Percentiles rank a stretch among this genome's conserved stretches.
Evolutionary conservation across 2,329 filamentous ascomycete genomes (phyloP).

Genomic region (Fusarium sp.): DNA sequence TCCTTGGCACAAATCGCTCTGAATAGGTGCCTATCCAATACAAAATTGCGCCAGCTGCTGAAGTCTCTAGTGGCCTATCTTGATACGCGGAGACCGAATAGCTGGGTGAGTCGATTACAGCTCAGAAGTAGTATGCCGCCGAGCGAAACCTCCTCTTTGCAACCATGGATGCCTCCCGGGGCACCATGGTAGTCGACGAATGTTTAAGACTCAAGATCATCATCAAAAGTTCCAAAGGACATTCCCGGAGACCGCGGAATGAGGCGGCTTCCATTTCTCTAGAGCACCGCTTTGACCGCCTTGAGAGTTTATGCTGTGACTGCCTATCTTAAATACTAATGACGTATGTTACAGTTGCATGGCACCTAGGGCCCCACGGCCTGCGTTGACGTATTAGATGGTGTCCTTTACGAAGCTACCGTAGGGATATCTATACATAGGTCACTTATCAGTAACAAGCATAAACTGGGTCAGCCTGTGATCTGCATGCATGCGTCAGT

Average conservation of each 20-base stretch:
- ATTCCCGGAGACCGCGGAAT: neutral
- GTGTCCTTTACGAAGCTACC: neutral
- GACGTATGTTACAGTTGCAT: neutral
- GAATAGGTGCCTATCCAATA: neutral
- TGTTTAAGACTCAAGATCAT: accelerated
- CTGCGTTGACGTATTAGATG: neutral
- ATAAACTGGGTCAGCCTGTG: accelerated
- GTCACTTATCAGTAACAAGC: neutral
- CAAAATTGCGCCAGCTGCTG: too few relatives aligned
- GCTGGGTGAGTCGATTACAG: too few relatives aligned
- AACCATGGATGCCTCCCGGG: too few relatives aligned
- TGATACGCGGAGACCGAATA: neutral
- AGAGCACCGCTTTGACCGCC: neutral
- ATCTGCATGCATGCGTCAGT: neutral
- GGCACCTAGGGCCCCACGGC: neutral
- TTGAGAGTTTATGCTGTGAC: neutral
- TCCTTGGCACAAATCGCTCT: neutral
- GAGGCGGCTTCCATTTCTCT: accelerated
- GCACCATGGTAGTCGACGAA: accelerated
- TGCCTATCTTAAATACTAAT: accelerated
- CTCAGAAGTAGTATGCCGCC: neutral
- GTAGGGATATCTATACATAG: neutral
- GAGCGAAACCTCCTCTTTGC: neutral
- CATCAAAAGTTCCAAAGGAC: accelerated
- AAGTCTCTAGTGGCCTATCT: accelerated